Evolutionary conservation across 2,329 filamentous ascomycete genomes (phyloP).

Genomic region (Aspergillus cejpii): DNA sequence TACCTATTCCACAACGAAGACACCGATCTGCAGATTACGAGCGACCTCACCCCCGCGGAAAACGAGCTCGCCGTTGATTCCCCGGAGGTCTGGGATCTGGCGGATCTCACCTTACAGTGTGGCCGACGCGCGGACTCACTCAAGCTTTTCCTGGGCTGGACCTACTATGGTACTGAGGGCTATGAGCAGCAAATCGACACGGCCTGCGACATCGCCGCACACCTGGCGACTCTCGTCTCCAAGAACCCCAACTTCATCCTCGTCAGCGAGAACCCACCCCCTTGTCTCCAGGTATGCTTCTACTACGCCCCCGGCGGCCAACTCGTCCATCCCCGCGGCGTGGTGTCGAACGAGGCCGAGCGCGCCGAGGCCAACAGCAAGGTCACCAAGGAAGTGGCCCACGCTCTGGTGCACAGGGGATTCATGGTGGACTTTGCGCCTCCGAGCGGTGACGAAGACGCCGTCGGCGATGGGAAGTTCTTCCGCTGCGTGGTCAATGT

Average conservation of each 20-base stretch:
- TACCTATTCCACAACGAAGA: constrained; percentile 68
- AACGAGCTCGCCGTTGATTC: constrained; percentile 29
- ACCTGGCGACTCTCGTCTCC: constrained; percentile 58
- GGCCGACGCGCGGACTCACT: constrained; percentile 77
- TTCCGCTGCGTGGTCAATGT: constrained; percentile 64
- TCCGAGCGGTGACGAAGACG: constrained; percentile 42
- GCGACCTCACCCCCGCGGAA: constrained; percentile 8
- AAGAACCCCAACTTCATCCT: constrained; percentile 58
- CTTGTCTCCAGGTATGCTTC: constrained; percentile 92
- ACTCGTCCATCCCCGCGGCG: constrained; percentile 36
- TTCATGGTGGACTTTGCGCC: constrained; percentile 66
- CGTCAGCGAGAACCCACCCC: constrained; percentile 68
- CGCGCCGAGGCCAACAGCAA: constrained; percentile 47
- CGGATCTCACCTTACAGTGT: constrained; percentile 88
- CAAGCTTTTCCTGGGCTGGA: constrained; percentile 82
- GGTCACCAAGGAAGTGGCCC: constrained; percentile 51
- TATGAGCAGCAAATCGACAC: constrained; percentile 64
- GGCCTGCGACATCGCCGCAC: constrained; percentile 64
- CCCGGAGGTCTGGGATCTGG: constrained; percentile 73
- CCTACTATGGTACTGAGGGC: constrained; percentile 74
- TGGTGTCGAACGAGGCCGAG: constrained; percentile 31
- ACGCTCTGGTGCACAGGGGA: constrained; percentile 50
- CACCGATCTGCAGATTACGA: constrained; percentile 31
- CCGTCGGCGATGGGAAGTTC: constrained; percentile 55
- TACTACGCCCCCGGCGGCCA: constrained; percentile 63